Evolutionary conservation across 768 basidiomycete species (phyloP).

Genomic region (Lactarius quietus): DNA sequence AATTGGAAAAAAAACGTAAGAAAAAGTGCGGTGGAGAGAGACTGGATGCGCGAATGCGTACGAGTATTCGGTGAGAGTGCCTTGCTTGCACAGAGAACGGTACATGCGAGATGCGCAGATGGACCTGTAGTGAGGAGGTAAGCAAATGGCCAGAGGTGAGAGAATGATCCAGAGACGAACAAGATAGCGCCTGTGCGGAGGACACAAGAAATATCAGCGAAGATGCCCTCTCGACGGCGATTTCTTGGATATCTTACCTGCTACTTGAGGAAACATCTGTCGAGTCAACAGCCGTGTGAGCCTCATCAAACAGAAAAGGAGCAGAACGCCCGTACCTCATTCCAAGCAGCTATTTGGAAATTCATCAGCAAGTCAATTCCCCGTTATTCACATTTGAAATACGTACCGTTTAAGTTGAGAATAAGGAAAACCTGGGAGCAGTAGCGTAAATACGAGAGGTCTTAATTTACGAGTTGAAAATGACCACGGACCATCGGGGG

Average conservation of each 20-base stretch:
- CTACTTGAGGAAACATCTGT: slow-evolving; percentile 8
- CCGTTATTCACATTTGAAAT: not conserved
- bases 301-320: not conserved
- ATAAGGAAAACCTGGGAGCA: slow-evolving; percentile 5
- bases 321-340: not conserved
- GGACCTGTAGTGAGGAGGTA: not conserved
- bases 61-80: slow-evolving; percentile 17
- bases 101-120: slow-evolving; percentile 17
- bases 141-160: not conserved
- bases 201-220: not conserved
- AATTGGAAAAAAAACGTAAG: not conserved
- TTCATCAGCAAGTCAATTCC: not conserved
- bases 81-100: slow-evolving; percentile 1
- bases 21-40: not conserved
- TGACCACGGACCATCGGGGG: not conserved
- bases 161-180: not conserved
- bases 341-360: slow-evolving; percentile 11
- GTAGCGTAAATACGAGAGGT: not conserved
- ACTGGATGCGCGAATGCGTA: not conserved
- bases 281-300: not conserved
- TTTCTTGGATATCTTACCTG: not conserved
- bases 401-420: slow-evolving; percentile 14
- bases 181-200: not conserved
- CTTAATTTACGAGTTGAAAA: not conserved
- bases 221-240: not conserved